A percentile compares a stretch with the other conserved stretches of the same genome.
phyloP scores from a whole-genome alignment of 1,284 basidiomycete genomes.

The Boletus smithii region DNA sequence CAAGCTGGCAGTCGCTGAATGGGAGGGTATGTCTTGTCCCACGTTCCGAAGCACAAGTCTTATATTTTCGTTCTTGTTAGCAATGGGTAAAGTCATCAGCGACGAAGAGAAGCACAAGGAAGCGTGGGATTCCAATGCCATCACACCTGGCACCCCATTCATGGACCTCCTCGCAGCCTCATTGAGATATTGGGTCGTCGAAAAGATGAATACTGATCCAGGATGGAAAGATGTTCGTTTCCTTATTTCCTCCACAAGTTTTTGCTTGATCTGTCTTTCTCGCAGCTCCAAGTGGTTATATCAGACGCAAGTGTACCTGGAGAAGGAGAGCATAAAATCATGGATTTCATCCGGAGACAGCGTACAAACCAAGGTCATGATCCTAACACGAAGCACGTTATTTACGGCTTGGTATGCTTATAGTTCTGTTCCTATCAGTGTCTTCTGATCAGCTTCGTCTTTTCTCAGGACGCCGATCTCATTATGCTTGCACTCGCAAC shows the following conservation, averaged over 20 bases:
- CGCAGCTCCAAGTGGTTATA: conserved; percentile 89
- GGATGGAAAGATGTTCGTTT: conserved; percentile 87
- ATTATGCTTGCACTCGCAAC: conserved; percentile 99
- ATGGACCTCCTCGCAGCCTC: conserved; percentile 91
- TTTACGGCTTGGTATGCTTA: conserved; percentile 84
- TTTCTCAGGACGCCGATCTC: conserved; percentile 89
- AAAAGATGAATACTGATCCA: conserved; percentile 92
- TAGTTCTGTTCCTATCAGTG: not conserved
- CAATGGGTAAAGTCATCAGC: conserved; percentile 86
- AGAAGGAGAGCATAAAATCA: conserved; percentile 99
- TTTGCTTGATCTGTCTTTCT: conserved; percentile 6
- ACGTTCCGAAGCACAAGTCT: not conserved
- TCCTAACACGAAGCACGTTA: conserved; percentile 94
- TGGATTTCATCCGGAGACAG: conserved; percentile 96
- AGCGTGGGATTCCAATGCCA: conserved; percentile 97
- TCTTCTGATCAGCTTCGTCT: conserved; percentile 9
- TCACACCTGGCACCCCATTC: conserved; percentile 98
- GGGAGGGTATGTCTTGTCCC: conserved; percentile 60
- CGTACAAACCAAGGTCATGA: conserved; percentile 85
- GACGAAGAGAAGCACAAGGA: conserved; percentile 85
- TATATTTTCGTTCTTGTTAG: conserved; percentile 36
- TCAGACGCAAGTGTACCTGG: conserved; percentile 97
- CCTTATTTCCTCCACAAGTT: not conserved
- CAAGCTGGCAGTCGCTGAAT: conserved; percentile 77
- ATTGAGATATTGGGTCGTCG: conserved; percentile 93